phyloP scores from a whole-genome alignment of 75 land plant genomes.

The Cupressus sempervirens region DNA sequence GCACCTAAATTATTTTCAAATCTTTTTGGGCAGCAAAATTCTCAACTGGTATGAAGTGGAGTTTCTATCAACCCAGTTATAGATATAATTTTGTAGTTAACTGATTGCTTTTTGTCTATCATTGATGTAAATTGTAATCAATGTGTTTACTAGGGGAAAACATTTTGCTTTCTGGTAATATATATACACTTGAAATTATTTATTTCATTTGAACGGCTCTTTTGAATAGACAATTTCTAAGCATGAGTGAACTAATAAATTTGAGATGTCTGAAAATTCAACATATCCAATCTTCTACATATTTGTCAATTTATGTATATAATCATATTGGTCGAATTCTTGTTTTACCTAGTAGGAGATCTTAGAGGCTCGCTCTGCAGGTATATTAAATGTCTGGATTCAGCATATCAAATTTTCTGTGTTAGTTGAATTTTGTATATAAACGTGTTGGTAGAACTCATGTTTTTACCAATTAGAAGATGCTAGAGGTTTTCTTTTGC shows the following conservation, averaged over 20 bases:
- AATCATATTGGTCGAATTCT: background rate
- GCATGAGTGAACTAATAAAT: background rate
- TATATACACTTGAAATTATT: background rate
- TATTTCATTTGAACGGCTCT: background rate
- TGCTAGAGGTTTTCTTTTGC: background rate
- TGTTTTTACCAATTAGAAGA: background rate
- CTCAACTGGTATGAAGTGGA: background rate
- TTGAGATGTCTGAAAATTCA: background rate
- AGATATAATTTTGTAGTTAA: background rate
- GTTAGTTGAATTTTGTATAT: background rate
- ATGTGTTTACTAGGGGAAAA: background rate
- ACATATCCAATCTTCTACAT: background rate
- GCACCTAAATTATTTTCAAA: conserved; percentile 74
- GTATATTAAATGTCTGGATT: background rate
- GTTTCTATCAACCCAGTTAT: background rate
- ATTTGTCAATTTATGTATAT: background rate
- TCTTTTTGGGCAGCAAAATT: conserved; percentile 56
- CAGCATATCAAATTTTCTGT: too few species aligned
- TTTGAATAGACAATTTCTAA: background rate
- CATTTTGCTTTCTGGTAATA: background rate
- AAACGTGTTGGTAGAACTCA: background rate
- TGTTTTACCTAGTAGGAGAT: background rate
- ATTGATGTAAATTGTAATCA: background rate
- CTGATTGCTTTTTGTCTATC: background rate
- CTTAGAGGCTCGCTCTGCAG: background rate